Base-by-base conservation (phyloP, 345 rosid species). In the Stellera chamaejasme region DNA sequence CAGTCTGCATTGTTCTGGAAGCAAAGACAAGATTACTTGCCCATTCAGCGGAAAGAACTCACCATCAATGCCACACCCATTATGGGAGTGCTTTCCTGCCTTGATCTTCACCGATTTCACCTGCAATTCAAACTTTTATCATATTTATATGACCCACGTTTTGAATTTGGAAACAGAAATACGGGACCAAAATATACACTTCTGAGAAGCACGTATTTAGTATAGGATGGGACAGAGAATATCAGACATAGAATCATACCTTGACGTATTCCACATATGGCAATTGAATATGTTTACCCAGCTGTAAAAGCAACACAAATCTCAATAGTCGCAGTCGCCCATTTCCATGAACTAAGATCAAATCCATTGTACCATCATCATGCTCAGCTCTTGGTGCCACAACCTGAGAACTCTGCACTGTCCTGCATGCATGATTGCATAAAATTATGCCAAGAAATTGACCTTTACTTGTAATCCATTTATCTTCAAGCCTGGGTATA, bases 381-480 rank as follows among this genome's bases (percentile, higher is more conserved):
- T 78, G 88, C 75, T 87, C 96, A 27, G 97, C 90, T 69, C 73
- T 81, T 16, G 99, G 99, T 60, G 99, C 99, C 45, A 79, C 97
- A 13, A 93, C 92, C 70, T 93, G 97, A 56, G 99, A 87, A 68
- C 96, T 83, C 72, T 93, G 99, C 56, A 93, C 97, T 0, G 87
- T 84, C 75, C 92, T 75, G 81, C 97, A 93, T 50, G 99, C 96
- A 69, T 89, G 99, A 69, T 93, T 93, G 72, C 99, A 93, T 1
- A 93, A 87, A 66, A 93, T 55, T 68, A 93, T 87, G 63, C 97
- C 97, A 47, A 93, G 84, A 78, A 74, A 93, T 56, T 82, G 84
- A 28, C 99, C 97, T 69, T 93, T 93, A 52, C 71, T 70, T 36
- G 72, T 50, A 61, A 84, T 76, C 92, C 92, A 90, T 68, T 89